These are phyloP conservation scores for Volvox africanus DNA, from an alignment of 139 green algal genomes.

Conservation along the genomic window DNA sequence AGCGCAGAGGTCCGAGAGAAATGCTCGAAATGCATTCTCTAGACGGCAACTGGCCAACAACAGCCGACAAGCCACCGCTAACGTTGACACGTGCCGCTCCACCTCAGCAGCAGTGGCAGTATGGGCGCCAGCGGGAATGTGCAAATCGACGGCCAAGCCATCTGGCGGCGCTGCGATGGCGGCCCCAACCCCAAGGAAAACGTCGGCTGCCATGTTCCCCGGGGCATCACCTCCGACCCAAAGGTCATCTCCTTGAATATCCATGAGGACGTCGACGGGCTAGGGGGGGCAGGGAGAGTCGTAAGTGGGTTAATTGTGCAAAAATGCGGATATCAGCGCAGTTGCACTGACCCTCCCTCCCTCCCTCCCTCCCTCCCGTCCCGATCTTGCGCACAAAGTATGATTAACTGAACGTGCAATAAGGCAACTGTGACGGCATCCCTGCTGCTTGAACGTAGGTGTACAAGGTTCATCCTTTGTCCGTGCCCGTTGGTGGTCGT, in stretches of 20 bases:
- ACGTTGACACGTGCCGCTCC: constrained; percentile 21
- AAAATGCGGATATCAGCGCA: too few species aligned
- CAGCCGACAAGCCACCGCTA: constrained; percentile 40
- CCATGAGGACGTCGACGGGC: not conserved
- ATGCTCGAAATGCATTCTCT: not conserved
- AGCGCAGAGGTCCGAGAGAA: constrained; percentile 14
- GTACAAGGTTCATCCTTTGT: too few species aligned
- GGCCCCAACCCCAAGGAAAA: not conserved
- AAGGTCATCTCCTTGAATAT: not conserved
- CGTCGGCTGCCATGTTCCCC: not conserved
- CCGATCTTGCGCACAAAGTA: not conserved
- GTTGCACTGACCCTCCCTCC: too few species aligned
- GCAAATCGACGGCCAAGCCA: not conserved
- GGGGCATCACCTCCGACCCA: not conserved
- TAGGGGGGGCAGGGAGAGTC: too few species aligned
- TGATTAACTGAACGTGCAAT: too few species aligned
- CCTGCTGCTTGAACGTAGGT: too few species aligned
- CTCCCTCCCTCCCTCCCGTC: too few species aligned
- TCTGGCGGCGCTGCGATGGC: not conserved
- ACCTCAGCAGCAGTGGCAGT: not conserved
- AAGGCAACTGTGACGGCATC: too few species aligned
- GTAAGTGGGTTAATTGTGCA: too few species aligned
- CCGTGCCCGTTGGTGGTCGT: too few species aligned
- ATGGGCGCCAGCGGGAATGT: not conserved
- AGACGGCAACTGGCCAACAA: constrained; percentile 26